Evolutionary conservation across 495 filamentous ascomycete species (phyloP).

Genomic region (Lophiostoma macrostomum): DNA sequence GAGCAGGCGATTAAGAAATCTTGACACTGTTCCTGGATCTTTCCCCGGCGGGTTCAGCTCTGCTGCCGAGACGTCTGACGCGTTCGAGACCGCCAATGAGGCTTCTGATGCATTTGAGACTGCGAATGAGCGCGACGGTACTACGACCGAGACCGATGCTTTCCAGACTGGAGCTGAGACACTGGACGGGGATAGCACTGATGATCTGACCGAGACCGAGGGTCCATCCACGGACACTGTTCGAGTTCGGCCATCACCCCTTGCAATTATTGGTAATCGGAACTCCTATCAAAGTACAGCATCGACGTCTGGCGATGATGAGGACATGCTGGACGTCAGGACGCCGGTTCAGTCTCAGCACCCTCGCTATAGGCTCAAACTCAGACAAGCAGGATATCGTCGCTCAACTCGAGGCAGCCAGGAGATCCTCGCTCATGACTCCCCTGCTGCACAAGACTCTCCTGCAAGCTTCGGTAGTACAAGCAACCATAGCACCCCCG

Average conservation of each 20-base stretch:
- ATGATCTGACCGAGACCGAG: slow-evolving; percentile 87
- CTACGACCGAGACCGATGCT: slow-evolving; percentile 79
- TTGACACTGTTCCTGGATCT: slow-evolving; percentile 36
- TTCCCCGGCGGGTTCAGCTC: slow-evolving; percentile 44
- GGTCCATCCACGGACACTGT: slow-evolving; percentile 30
- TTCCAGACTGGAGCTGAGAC: slow-evolving; percentile 88
- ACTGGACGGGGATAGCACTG: slow-evolving; percentile 74
- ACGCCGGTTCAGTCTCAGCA: slow-evolving; percentile 62
- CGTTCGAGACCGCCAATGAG: slow-evolving; percentile 83
- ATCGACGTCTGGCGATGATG: slow-evolving; percentile 81
- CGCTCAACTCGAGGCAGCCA: slow-evolving; percentile 45
- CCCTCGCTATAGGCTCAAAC: slow-evolving; percentile 66
- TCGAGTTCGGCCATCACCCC: slow-evolving; percentile 43
- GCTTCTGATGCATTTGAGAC: slow-evolving; percentile 81
- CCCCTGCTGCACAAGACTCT: slow-evolving; percentile 43
- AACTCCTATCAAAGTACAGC: slow-evolving; percentile 82
- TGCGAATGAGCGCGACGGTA: slow-evolving; percentile 69
- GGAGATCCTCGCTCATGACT: slow-evolving; percentile 47
- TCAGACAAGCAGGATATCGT: slow-evolving; percentile 54
- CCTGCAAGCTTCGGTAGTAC: slow-evolving; percentile 55
- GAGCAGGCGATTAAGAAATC: slow-evolving; percentile 35
- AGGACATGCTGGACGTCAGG: slow-evolving; percentile 55
- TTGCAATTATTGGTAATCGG: slow-evolving; percentile 52
- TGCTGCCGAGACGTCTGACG: slow-evolving; percentile 48
- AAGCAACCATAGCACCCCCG: slow-evolving; percentile 50